A percentile compares a stretch with the other conserved stretches of the same genome.
These are phyloP conservation scores for Xylaria palmicola DNA, from an alignment of 495 filamentous ascomycete genomes.

Conservation along the genomic window DNA sequence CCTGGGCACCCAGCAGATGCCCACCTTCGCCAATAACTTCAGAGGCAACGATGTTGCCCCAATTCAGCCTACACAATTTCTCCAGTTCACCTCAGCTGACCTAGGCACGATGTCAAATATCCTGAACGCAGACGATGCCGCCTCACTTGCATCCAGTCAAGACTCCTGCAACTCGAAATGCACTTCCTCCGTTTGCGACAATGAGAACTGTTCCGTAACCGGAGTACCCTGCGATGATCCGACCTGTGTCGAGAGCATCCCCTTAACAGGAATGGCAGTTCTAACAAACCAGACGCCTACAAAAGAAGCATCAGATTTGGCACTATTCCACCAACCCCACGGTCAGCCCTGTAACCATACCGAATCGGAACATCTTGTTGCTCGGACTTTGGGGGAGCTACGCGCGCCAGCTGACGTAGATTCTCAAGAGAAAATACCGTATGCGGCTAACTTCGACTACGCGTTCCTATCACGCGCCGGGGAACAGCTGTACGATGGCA, in stretches of 20 bases:
- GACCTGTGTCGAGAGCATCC: conserved; percentile 19
- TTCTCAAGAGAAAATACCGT: conserved; percentile 12
- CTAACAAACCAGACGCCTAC: background rate
- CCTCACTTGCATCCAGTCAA: conserved; percentile 24
- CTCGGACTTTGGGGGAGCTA: conserved; percentile 25
- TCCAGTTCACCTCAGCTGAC: conserved; percentile 21
- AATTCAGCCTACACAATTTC: conserved; percentile 14
- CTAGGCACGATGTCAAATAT: conserved; percentile 7
- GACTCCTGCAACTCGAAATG: conserved; percentile 22
- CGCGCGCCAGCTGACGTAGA: conserved; percentile 16
- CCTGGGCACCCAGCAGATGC: background rate
- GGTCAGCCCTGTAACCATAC: conserved; percentile 29
- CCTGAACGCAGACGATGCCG: conserved; percentile 21
- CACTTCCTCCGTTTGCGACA: conserved; percentile 16
- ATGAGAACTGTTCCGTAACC: conserved; percentile 25
- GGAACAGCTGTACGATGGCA: conserved; percentile 1
- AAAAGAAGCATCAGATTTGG: background rate
- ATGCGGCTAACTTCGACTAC: background rate
- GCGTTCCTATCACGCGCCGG: background rate
- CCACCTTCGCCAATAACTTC: background rate
- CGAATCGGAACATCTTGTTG: conserved; percentile 28
- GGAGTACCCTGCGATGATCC: conserved; percentile 26
- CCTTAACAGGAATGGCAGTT: background rate
- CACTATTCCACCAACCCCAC: conserved; percentile 4
- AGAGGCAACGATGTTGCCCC: conserved; percentile 11